Conservation (phyloP, 352 stramenopile species). For the Pythium sp. region DNA sequence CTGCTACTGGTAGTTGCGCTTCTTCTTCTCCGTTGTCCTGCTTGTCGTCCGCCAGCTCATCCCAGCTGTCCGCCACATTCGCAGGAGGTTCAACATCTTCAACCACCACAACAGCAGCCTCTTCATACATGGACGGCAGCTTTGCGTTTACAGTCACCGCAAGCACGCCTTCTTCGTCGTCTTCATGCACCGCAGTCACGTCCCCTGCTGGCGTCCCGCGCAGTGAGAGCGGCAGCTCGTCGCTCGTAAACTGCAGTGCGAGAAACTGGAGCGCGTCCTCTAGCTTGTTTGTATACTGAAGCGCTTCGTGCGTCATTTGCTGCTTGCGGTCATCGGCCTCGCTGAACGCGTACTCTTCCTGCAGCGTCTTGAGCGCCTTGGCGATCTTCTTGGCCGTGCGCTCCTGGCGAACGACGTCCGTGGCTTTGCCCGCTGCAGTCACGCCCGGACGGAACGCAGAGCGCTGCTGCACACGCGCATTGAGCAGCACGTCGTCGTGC, state of each 20-base stretch:
- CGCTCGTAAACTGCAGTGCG: slow-evolving; percentile 50
- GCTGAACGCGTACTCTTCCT: slow-evolving; percentile 47
- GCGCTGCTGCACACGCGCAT: slow-evolving; percentile 31
- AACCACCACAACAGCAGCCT: background rate
- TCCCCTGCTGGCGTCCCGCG: slow-evolving; percentile 25
- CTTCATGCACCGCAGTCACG: background rate
- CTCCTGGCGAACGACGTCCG: slow-evolving; percentile 43
- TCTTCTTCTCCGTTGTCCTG: slow-evolving; percentile 7
- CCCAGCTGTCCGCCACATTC: slow-evolving; percentile 20
- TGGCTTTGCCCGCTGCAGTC: slow-evolving; percentile 18
- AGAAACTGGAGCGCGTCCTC: slow-evolving; percentile 72
- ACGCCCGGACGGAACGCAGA: slow-evolving; percentile 51
- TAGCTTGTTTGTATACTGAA: slow-evolving; percentile 58
- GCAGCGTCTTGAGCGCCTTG: slow-evolving; percentile 39
- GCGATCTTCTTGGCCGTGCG: slow-evolving; percentile 48
- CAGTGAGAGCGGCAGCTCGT: slow-evolving; percentile 45
- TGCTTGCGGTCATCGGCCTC: slow-evolving; percentile 1
- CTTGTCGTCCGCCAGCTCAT: slow-evolving; percentile 21
- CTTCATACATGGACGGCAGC: background rate
- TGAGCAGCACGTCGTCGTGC: slow-evolving; percentile 36
- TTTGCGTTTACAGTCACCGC: slow-evolving; percentile 30
- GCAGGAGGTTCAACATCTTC: background rate
- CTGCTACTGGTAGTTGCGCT: background rate
- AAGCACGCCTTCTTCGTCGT: slow-evolving; percentile 25
- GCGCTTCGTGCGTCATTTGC: slow-evolving; percentile 31